These are phyloP conservation scores for Cryptococcus sp. DNA, from an alignment of 1,284 basidiomycete genomes.

Conservation along the genomic window DNA sequence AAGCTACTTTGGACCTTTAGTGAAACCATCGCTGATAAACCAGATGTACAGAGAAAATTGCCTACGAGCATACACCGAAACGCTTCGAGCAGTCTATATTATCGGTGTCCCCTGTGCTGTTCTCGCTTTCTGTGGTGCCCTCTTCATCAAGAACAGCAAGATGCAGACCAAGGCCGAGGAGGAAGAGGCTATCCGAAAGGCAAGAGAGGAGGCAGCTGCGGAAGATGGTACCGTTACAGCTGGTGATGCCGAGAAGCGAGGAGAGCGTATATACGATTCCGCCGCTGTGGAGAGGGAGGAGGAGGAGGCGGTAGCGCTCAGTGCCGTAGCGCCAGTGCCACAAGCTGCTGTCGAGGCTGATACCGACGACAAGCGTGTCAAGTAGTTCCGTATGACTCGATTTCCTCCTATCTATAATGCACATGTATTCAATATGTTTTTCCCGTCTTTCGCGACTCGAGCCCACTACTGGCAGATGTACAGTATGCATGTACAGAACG, in stretches of 20 bases:
- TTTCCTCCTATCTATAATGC: no score
- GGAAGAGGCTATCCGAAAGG: conserved; percentile 16
- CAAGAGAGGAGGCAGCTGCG: conserved; percentile 15
- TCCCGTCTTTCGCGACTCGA: no score
- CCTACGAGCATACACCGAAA: conserved; percentile 38
- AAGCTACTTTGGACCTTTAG: neutral
- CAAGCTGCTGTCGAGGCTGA: conserved; percentile 9
- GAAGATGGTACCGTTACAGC: neutral
- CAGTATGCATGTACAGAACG: no score
- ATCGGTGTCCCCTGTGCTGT: conserved; percentile 38
- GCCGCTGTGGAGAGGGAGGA: conserved; percentile 10
- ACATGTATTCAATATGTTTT: no score
- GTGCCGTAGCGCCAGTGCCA: conserved; percentile 4
- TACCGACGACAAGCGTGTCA: conserved; percentile 1
- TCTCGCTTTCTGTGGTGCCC: conserved; percentile 26
- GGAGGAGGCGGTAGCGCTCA: conserved; percentile 2
- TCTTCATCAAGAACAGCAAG: conserved; percentile 37
- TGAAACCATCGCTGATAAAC: neutral
- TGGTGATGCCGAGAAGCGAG: neutral
- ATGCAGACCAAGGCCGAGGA: conserved; percentile 36
- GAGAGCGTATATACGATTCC: neutral
- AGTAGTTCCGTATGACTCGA: no score
- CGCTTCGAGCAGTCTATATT: conserved; percentile 37
- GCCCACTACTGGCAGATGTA: no score
- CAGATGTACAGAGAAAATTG: conserved; percentile 20